phyloP scores from a whole-genome alignment of 345 rosid species.

The Populus simonii region DNA sequence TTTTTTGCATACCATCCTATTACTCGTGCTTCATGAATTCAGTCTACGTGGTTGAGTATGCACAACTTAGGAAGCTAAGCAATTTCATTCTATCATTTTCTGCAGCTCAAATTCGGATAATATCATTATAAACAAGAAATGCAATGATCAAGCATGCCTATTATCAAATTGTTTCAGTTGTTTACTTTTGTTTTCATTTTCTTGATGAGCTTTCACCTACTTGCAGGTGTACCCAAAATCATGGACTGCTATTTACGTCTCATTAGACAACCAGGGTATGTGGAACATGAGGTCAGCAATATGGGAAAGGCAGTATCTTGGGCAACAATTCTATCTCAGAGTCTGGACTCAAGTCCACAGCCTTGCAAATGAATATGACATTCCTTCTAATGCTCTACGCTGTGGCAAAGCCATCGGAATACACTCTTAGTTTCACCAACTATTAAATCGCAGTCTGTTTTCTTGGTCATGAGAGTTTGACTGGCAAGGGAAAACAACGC shows the following conservation, averaged over 20 bases:
- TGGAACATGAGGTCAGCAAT: conserved; percentile 92
- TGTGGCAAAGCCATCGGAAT: conserved; percentile 79
- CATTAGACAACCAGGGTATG: conserved; percentile 93
- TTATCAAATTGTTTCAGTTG: not conserved
- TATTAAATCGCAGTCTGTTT: conserved; percentile 2
- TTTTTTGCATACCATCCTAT: too few species aligned
- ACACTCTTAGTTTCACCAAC: conserved; percentile 27
- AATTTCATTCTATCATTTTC: too few species aligned
- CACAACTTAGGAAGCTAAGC: too few species aligned
- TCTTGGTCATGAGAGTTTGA: conserved; percentile 47
- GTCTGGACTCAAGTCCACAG: conserved; percentile 63
- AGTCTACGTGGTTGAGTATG: too few species aligned
- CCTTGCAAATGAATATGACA: conserved; percentile 63
- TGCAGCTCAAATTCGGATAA: too few species aligned
- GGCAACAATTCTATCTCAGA: conserved; percentile 80
- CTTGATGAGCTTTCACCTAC: not conserved
- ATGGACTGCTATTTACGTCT: conserved; percentile 75
- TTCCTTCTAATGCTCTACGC: conserved; percentile 68
- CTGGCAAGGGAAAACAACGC: conserved; percentile 15
- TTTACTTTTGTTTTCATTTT: not conserved
- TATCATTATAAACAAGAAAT: not conserved
- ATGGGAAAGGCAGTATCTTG: conserved; percentile 87
- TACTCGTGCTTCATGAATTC: too few species aligned
- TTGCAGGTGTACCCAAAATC: conserved; percentile 80
- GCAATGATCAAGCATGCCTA: not conserved